Evolutionary conservation across 2,329 filamentous ascomycete species (phyloP).

Genomic region (Neopestalotiopsis clavispora): DNA sequence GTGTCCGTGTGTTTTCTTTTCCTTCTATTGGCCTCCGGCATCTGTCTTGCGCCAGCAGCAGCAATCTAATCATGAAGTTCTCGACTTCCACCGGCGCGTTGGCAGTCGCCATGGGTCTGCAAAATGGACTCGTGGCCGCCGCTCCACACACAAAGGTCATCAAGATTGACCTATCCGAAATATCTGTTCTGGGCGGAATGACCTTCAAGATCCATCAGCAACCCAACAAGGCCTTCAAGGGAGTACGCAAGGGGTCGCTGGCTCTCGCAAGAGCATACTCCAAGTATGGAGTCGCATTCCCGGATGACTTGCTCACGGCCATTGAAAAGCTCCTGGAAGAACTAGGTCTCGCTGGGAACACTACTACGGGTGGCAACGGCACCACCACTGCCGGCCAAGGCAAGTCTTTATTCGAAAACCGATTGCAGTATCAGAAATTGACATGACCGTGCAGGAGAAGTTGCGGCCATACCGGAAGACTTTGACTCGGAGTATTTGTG

Average conservation of each 20-base stretch:
- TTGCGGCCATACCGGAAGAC: conserved; percentile 33
- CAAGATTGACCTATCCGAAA: conserved; percentile 12
- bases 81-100: conserved; percentile 1
- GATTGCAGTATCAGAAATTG: not conserved
- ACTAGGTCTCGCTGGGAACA: conserved; percentile 7
- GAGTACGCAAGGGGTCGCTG: conserved; percentile 13
- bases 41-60: too few relatives aligned
- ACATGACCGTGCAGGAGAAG: conserved; percentile 28
- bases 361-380: not conserved
- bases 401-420: not conserved
- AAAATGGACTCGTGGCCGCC: conserved; percentile 7
- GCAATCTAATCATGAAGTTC: conserved; percentile 17
- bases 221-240: conserved; percentile 16
- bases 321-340: conserved; percentile 14
- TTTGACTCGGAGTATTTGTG: conserved; percentile 39
- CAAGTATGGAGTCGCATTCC: conserved; percentile 15
- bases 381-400: conserved; percentile 1
- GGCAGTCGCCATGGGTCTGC: conserved; percentile 10
- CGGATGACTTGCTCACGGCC: conserved; percentile 16
- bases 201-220: conserved; percentile 19
- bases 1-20: too few relatives aligned
- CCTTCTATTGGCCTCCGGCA: too few relatives aligned
- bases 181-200: conserved; percentile 19
- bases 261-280: conserved; percentile 18
- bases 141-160: conserved; percentile 3